Evolutionary conservation across 2,329 filamentous ascomycete genomes (phyloP).

Genomic region (Colletotrichum sidae): DNA sequence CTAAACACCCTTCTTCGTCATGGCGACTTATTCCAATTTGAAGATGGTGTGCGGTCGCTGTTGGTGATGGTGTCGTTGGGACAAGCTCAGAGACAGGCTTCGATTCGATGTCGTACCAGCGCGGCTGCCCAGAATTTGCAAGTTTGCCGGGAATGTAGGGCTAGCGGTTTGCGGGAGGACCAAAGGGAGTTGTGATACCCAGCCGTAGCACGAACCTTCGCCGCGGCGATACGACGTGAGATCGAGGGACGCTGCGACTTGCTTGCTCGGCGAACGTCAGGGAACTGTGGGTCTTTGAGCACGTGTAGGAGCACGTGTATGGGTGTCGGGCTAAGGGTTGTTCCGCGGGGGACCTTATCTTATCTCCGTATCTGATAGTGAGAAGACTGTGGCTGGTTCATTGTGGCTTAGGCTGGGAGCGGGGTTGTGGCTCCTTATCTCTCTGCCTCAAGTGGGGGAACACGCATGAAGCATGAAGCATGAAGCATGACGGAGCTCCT

Average conservation of each 20-base stretch:
- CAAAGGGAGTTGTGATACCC: constrained; percentile 22
- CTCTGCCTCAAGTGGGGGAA: constrained; percentile 9
- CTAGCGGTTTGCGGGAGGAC: not conserved
- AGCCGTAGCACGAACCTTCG: constrained; percentile 13
- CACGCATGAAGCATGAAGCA: constrained; percentile 35
- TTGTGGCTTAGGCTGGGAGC: not conserved
- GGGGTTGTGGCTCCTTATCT: constrained; percentile 25
- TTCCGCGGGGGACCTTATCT: too few species aligned
- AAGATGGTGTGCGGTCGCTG: not conserved
- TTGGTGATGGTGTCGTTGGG: not conserved
- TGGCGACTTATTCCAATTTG: too few species aligned
- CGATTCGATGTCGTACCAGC: constrained; percentile 1
- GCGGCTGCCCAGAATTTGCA: constrained; percentile 6
- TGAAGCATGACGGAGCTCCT: constrained; percentile 35
- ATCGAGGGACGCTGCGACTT: constrained; percentile 7
- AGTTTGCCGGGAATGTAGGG: constrained; percentile 4
- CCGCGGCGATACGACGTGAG: constrained; percentile 23
- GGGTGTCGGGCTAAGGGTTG: not conserved
- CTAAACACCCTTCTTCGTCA: too few species aligned
- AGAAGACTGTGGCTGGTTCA: not conserved
- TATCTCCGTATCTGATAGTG: too few species aligned
- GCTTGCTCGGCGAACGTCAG: constrained; percentile 9
- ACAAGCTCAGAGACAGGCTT: constrained; percentile 10
- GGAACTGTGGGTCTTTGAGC: constrained; percentile 11
- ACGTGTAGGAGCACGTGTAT: not conserved